Conservation (phyloP, 2,329 filamentous ascomycete genomes). For the Exophiala phaeomuriformis region DNA sequence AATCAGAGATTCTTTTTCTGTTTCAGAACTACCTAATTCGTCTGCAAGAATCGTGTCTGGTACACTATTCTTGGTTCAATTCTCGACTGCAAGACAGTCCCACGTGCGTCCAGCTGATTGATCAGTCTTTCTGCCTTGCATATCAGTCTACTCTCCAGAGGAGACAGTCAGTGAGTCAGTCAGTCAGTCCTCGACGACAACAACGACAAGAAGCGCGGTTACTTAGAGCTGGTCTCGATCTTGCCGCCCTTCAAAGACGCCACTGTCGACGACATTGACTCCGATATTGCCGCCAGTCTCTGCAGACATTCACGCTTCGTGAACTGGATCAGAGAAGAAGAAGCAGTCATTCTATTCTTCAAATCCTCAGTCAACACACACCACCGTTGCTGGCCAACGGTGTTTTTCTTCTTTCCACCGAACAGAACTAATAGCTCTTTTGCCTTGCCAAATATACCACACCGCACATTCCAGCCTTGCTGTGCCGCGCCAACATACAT, state of each 20-base stretch:
- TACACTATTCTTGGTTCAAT: constrained; percentile 17
- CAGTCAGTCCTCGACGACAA: not conserved
- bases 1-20: constrained; percentile 14
- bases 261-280: not conserved
- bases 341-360: constrained; percentile 10
- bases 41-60: constrained; percentile 23
- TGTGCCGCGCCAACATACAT: constrained; percentile 13
- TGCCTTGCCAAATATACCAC: not conserved
- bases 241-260: constrained; percentile 7
- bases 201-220: not conserved
- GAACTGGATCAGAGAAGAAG: not conserved
- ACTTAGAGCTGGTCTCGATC: constrained; percentile 20
- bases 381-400: constrained; percentile 26
- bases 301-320: constrained; percentile 7
- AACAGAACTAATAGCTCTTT: constrained; percentile 22
- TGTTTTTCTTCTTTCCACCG: constrained; percentile 10
- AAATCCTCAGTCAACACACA: constrained; percentile 13
- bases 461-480: constrained; percentile 16
- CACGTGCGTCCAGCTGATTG: not conserved
- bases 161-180: not conserved
- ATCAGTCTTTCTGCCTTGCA: not conserved
- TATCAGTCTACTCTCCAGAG: not conserved
- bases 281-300: constrained; percentile 11
- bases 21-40: constrained; percentile 7
- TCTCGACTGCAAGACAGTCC: not conserved